A percentile compares a stretch with the other conserved stretches of the same genome.
These are phyloP conservation scores for Podaxis rugospora DNA, from an alignment of 768 basidiomycete genomes.

Conservation along the genomic window DNA sequence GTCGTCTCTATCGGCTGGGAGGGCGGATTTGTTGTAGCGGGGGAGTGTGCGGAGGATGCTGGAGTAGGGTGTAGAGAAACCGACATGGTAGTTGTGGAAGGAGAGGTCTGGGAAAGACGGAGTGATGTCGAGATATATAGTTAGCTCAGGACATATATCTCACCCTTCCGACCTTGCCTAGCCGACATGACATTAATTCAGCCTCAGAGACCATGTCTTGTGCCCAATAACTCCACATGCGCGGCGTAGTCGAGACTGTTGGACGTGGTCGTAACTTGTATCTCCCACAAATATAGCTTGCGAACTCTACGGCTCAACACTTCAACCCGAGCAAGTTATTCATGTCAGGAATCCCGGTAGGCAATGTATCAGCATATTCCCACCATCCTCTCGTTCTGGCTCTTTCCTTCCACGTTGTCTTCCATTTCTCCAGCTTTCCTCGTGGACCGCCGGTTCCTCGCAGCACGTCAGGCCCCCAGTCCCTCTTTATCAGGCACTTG, in stretches of 20 bases:
- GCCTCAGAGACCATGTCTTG: neutral
- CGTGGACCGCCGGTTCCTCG: neutral
- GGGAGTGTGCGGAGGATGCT: neutral
- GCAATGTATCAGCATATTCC: neutral
- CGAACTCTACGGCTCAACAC: neutral
- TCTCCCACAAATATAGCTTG: neutral
- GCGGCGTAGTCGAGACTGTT: neutral
- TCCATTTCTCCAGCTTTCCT: neutral
- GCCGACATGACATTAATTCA: neutral
- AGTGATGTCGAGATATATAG: constrained; percentile 2
- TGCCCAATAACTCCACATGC: neutral
- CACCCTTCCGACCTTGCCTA: neutral
- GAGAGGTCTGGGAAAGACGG: neutral
- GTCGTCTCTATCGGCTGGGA: neutral
- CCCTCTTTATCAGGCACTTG: too few relatives aligned
- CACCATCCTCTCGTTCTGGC: neutral
- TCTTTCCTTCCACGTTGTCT: constrained; percentile 8
- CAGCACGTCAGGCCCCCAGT: too few relatives aligned
- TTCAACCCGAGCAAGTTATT: neutral
- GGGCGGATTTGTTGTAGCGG: neutral
- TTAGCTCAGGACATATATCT: neutral
- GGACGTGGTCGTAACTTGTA: neutral
- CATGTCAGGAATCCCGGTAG: neutral
- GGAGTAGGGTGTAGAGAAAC: neutral
- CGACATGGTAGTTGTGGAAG: constrained; percentile 9